Base-by-base conservation (phyloP, 495 filamentous ascomycete species). In the Staphylotrichum longicolle region DNA sequence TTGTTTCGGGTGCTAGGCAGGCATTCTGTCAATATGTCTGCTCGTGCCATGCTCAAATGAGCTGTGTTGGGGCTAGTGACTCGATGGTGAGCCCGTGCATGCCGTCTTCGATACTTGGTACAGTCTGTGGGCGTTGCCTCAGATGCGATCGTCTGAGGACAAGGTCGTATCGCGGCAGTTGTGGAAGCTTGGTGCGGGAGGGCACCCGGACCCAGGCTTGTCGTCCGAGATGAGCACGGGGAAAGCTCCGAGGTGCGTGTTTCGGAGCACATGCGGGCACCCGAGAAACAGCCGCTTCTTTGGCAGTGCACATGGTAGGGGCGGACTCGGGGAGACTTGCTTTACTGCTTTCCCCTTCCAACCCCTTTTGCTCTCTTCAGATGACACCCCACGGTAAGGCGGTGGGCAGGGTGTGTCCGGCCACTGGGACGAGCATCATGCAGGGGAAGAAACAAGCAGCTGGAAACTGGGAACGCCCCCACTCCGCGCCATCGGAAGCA, bases 371-470 rank as follows among this genome's bases (percentile, higher is more conserved):
- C 20, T 27, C 37, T 7, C 2, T 39, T 39, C 37, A 10, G 37
- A 39, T 39, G 37, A 39, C 37, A 39, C 5, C 37, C 37, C 37
- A 42, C 30, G 39, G 20, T 12, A 7, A 42, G 14, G 30, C 2
- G 34, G 7, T 10, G 35, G 40, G 49, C 8, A 15, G 49, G 48
- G 40, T 40, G 37, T 11, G 40, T 35, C 39, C 41, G 39, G 12
- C 35, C 35, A 39, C 42, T 54, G 34, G 41, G 48, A 42, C 48
- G 58, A 54, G 54, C 53, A 63, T 58, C 61, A 66, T 66, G 60
- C 64, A 66, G 41, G 53, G 62, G 61, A 57, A 41, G 61, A 66
- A 66, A 66, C 64, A 50, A 42, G 40, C 32, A 54, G 32, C 20
- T 14, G 32, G 52, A 42, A 15, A 42, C 35, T n/a, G 37, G 7